Evolutionary conservation across 164 flowering plant species (phyloP).

Genomic region (Umbellularia californica): DNA sequence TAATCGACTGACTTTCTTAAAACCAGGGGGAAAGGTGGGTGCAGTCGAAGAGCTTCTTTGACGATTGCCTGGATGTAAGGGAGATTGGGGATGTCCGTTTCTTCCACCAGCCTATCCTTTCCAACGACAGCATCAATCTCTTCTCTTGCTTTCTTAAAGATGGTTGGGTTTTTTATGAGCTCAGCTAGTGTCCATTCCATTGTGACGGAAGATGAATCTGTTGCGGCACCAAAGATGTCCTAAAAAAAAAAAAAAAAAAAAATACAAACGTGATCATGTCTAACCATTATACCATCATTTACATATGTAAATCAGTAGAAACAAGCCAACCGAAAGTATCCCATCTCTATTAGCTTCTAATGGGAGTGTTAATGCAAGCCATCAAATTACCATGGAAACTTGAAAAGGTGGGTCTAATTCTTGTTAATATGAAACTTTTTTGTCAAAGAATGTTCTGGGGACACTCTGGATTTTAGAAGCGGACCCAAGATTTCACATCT

Average conservation of each 20-base stretch:
- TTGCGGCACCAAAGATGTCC: conserved; percentile 9
- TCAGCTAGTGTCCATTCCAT: conserved; percentile 12
- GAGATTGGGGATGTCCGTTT: conserved; percentile 12
- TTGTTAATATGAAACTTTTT: too few species aligned
- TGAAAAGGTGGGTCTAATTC: too few species aligned
- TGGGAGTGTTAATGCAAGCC: too few species aligned
- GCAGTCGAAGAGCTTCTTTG: conserved; percentile 5
- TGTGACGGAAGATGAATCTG: conserved; percentile 6
- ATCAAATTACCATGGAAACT: background rate
- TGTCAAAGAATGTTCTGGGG: too few species aligned
- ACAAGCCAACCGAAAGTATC: too few species aligned
- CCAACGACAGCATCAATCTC: conserved; percentile 8
- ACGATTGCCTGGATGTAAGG: conserved; percentile 11
- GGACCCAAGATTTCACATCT: too few species aligned
- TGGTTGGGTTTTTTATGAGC: conserved; percentile 6
- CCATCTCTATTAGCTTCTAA: background rate
- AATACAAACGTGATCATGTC: too few species aligned
- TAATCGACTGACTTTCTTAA: conserved; percentile 3
- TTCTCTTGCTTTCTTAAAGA: conserved; percentile 5
- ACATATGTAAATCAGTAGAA: too few species aligned
- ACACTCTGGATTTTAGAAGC: too few species aligned
- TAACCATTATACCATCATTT: background rate
- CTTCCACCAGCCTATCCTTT: conserved; percentile 5
- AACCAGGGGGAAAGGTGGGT: conserved; percentile 5
- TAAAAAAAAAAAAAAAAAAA: background rate